Conservation (phyloP, 495 filamentous ascomycete species). For the Talaromyces thailandensis region DNA sequence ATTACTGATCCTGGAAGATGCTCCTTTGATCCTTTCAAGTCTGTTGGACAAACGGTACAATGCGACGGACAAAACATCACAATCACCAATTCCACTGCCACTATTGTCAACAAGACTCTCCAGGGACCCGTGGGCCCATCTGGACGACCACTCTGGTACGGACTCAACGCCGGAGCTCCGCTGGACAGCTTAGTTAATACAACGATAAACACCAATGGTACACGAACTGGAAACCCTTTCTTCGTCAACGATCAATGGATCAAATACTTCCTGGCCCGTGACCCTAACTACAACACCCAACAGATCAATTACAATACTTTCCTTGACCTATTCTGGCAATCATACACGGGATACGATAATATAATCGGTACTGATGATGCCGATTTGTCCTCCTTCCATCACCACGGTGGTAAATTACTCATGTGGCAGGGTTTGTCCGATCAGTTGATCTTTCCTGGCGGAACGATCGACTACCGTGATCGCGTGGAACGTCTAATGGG, state of each 20-base stretch:
- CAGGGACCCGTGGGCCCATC: conserved; percentile 10
- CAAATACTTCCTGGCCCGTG: conserved; percentile 30
- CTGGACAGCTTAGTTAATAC: conserved; percentile 1
- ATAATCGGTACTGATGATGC: conserved; percentile 25
- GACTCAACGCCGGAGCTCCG: conserved; percentile 7
- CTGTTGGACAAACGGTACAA: conserved; percentile 38
- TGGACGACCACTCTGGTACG: conserved; percentile 11
- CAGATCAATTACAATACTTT: conserved; percentile 17
- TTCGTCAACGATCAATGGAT: conserved; percentile 14
- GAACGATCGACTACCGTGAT: conserved; percentile 10
- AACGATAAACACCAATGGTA: neutral
- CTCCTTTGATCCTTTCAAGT: conserved; percentile 31
- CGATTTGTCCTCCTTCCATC: conserved; percentile 22
- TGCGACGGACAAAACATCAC: conserved; percentile 26
- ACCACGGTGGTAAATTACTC: conserved; percentile 31
- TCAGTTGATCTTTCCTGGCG: conserved; percentile 11
- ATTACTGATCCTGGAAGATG: conserved; percentile 45
- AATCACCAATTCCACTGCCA: conserved; percentile 16
- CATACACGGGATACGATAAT: conserved; percentile 13
- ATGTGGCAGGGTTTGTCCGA: conserved; percentile 28
- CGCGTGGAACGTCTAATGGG: conserved; percentile 1
- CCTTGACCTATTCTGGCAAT: conserved; percentile 8
- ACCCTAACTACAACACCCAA: conserved; percentile 26
- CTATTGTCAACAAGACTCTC: conserved; percentile 20
- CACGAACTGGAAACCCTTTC: neutral